These are phyloP conservation scores for Cyclotella choctawhatcheeana DNA, from an alignment of 108 stramenopile genomes.

Conservation along the genomic window DNA sequence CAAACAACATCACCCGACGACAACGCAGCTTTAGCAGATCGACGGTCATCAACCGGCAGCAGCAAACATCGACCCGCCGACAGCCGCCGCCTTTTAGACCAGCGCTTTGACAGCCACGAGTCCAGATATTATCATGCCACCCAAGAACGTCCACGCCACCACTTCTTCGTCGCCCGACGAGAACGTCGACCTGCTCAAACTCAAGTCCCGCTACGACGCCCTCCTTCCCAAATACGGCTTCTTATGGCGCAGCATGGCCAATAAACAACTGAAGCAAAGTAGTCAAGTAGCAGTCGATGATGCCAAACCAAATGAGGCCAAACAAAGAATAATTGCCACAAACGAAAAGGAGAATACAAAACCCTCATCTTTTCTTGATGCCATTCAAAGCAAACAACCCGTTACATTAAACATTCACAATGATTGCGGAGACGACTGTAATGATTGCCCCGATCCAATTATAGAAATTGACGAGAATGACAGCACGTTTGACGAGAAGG, in stretches of 20 bases:
- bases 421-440: slow-evolving; percentile 40
- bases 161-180: not conserved
- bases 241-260: slow-evolving; percentile 58
- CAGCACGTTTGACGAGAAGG: slow-evolving; percentile 20
- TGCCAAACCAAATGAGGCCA: too few species aligned
- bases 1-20: too few species aligned
- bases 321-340: too few species aligned
- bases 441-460: slow-evolving; percentile 50
- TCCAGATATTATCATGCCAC: too few species aligned
- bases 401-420: slow-evolving; percentile 30
- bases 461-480: slow-evolving; percentile 49
- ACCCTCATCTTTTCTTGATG: slow-evolving; percentile 36
- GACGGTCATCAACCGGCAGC: too few species aligned
- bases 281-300: too few species aligned
- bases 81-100: too few species aligned
- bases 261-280: too few species aligned
- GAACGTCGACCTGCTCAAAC: not conserved
- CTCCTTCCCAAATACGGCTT: slow-evolving; percentile 61
- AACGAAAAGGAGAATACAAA: not conserved
- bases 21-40: too few species aligned
- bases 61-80: too few species aligned
- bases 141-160: not conserved
- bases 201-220: slow-evolving; percentile 37
- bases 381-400: slow-evolving; percentile 31
- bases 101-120: too few species aligned